Evolutionary conservation across 2,329 filamentous ascomycete genomes (phyloP).

Genomic region (Leptographium flavum): DNA sequence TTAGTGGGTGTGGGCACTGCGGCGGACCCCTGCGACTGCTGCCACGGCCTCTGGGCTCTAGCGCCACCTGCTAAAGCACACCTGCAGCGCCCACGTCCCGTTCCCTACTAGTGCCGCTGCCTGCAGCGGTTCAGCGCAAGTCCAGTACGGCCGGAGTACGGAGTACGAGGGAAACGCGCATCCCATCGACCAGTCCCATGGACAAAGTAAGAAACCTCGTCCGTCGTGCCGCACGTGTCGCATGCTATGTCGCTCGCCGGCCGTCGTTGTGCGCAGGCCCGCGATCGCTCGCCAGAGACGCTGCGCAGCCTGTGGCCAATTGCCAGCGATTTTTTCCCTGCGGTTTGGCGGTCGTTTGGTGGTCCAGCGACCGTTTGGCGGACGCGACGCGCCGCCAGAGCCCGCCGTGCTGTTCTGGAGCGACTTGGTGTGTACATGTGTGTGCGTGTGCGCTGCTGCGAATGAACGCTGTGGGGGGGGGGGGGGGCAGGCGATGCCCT

Average conservation of each 20-base stretch:
- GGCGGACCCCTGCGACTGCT: too few species aligned
- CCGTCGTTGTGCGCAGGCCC: too few species aligned
- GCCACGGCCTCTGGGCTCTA: neutral
- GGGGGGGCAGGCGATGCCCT: neutral
- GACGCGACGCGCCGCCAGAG: neutral
- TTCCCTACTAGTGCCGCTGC: too few species aligned
- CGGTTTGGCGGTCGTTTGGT: slow-evolving; percentile 1
- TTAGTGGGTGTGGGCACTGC: slow-evolving; percentile 4
- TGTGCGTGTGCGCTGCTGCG: neutral
- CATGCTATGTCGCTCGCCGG: neutral
- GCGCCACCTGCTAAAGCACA: too few species aligned
- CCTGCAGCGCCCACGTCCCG: too few species aligned
- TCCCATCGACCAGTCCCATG: too few species aligned
- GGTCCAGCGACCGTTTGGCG: neutral
- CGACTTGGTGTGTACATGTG: slow-evolving; percentile 3
- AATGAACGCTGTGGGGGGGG: neutral
- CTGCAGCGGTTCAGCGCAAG: too few species aligned
- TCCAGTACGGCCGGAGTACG: too few species aligned
- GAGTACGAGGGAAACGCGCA: too few species aligned
- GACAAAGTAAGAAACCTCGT: too few species aligned
- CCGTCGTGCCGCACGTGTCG: too few species aligned
- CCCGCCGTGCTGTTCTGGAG: slow-evolving; percentile 4
- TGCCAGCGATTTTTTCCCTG: neutral
- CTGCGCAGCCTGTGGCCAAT: neutral
- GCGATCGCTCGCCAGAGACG: neutral